Conservation (phyloP, 257 asterid species). For the Fraxinus excelsior region DNA sequence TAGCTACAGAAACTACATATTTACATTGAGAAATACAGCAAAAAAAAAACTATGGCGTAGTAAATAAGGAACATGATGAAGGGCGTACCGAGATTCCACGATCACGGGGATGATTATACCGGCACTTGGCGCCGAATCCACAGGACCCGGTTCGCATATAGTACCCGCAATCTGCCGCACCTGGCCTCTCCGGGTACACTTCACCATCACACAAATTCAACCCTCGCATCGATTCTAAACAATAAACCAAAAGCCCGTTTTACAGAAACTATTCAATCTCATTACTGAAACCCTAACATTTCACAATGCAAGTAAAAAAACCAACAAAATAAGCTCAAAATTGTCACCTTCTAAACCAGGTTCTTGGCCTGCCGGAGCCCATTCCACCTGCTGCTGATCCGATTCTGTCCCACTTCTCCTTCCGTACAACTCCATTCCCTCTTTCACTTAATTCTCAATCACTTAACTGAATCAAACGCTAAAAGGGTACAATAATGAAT, state of each 20-base stretch:
- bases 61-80: constrained; percentile 7
- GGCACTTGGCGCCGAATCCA: constrained; percentile 82
- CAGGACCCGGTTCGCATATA: constrained; percentile 79
- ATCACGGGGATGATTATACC: constrained; percentile 82
- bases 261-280: constrained; percentile 4
- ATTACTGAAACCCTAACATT: constrained; percentile 33
- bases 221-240: constrained; percentile 63
- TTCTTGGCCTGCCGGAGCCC: constrained; percentile 42
- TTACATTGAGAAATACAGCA: constrained; percentile 13
- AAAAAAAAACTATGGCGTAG: neutral
- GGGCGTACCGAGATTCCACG: constrained; percentile 55
- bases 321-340: constrained; percentile 10
- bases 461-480: constrained; percentile 23
- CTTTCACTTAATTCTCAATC: constrained; percentile 6
- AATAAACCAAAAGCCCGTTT: constrained; percentile 19
- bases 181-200: constrained; percentile 77
- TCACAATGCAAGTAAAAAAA: constrained; percentile 26
- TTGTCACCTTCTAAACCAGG: constrained; percentile 56
- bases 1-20: neutral
- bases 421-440: constrained; percentile 63
- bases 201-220: constrained; percentile 57
- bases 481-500: constrained; percentile 23
- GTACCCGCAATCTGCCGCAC: constrained; percentile 68
- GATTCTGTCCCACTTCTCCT: constrained; percentile 40
- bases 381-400: constrained; percentile 50